Conservation (phyloP, 1,284 basidiomycete genomes). For the Ganoderma meredithae region DNA sequence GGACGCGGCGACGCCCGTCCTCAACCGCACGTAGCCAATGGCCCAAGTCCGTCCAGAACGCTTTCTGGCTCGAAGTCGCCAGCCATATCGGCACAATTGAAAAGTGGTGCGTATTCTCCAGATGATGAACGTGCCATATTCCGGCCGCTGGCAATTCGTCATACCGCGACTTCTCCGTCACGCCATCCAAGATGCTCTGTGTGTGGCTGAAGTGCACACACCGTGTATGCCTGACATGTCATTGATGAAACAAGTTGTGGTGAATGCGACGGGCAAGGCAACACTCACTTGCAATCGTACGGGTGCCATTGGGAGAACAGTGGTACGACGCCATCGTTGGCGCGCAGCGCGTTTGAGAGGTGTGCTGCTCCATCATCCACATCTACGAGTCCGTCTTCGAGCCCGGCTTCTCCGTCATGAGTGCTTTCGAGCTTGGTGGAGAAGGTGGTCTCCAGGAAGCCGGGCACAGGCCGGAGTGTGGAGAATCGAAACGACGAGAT, state of each 20-base stretch:
- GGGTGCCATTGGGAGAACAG: conserved; percentile 64
- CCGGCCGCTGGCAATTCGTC: conserved; percentile 42
- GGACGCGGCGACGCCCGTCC: not conserved
- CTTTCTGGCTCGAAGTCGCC: conserved; percentile 44
- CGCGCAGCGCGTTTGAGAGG: conserved; percentile 31
- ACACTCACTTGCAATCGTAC: conserved; percentile 48
- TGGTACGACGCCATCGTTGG: conserved; percentile 59
- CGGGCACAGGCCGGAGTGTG: conserved; percentile 45
- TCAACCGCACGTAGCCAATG: conserved; percentile 43
- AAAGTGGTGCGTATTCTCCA: conserved; percentile 48
- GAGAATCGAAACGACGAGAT: conserved; percentile 49
- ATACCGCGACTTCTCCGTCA: conserved; percentile 16
- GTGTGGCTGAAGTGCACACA: conserved; percentile 35
- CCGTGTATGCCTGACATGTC: conserved; percentile 30
- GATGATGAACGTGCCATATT: conserved; percentile 51
- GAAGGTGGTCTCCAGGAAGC: conserved; percentile 37
- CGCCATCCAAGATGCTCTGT: conserved; percentile 16
- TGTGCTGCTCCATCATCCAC: conserved; percentile 17
- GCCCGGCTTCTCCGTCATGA: not conserved
- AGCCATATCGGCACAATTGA: conserved; percentile 53
- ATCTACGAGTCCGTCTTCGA: conserved; percentile 24
- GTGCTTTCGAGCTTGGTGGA: conserved; percentile 13
- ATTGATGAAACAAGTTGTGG: not conserved
- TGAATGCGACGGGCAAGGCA: not conserved
- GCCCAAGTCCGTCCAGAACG: conserved; percentile 50